Evolutionary conservation across 306 rosid species (phyloP), one percentile per base, ranked within the genome.

Genomic region (Prunus campanulata): DNA sequence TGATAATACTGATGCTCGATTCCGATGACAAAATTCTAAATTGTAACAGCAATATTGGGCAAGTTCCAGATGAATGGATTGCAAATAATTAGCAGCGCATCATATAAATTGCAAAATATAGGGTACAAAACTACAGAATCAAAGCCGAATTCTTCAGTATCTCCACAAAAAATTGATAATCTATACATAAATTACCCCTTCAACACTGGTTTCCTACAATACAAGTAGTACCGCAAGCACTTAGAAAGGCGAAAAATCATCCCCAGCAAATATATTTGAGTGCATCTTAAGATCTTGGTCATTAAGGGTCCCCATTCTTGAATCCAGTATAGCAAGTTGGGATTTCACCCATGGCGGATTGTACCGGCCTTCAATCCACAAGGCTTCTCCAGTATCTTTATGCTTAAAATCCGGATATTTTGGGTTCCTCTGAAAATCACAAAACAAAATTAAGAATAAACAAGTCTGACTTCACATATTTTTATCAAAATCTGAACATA

Each of bases 381-480:
- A 82, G 69, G 97, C 97, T 78, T 90, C 97, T 75, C 97, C 97
- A 9, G 97, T 88, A 73, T 95, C 97, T 84, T 92, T 95, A 87
- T 91, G 97, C 78, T 95, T 95, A 79, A 95, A 95, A 81, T 92
- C 97, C 10, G 97, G 96, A 81, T 81, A 90, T 76, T 84, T 95
- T 11, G 99, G 95, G 84, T 88, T 95, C 90, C 88, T 92, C 97
- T 95, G 97, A 70, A 52, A 81, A 30, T 69, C 65, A 68, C 19
- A 75, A 82, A 72, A 56, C 66, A 66, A 15, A 18, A 10, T 11
- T 27, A 39, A 7, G 20, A 55, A 62, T 20, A 49, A 12, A 6
- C 60, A 77, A 68, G 6, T 48, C 46, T 57, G 10, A 64, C 16
- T 44, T 61, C 32, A 29, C 11, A 46, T 42, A 15, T 20, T 70